Conservation (phyloP, 257 asterid genomes). For the Hygrophila difformis region DNA sequence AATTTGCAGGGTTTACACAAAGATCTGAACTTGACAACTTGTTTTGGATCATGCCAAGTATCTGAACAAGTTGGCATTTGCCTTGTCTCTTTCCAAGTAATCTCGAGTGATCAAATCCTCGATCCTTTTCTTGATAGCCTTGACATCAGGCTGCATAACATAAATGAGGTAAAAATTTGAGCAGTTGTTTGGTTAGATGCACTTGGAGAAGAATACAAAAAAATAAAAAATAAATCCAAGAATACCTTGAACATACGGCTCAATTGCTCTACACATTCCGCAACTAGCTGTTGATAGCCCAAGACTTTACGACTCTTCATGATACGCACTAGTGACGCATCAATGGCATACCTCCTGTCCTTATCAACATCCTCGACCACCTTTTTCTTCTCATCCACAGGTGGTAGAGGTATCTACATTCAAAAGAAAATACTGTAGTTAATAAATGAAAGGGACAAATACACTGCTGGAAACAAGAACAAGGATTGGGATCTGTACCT, state of each 20-base stretch:
- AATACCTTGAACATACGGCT: conserved; percentile 96
- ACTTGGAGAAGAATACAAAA: neutral
- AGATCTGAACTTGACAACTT: too few species aligned
- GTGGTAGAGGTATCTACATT: conserved; percentile 87
- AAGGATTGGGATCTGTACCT: too few species aligned
- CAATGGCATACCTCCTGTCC: conserved; percentile 95
- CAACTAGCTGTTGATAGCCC: conserved; percentile 91
- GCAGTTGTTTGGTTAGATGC: too few species aligned
- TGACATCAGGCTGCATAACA: conserved; percentile 80
- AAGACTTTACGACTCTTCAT: conserved; percentile 96
- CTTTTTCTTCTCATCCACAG: conserved; percentile 96
- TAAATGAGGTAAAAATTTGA: too few species aligned
- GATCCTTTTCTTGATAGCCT: conserved; percentile 95
- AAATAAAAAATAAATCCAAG: neutral
- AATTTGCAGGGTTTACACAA: too few species aligned
- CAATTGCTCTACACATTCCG: conserved; percentile 95
- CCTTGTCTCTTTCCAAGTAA: conserved; percentile 91
- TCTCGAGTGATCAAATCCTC: conserved; percentile 95
- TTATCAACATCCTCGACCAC: conserved; percentile 98
- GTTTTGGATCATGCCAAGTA: conserved; percentile 73
- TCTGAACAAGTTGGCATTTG: conserved; percentile 82
- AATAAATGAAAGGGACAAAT: neutral
- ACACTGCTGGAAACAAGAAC: too few species aligned
- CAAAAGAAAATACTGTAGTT: too few species aligned
- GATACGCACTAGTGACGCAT: conserved; percentile 95